Base-by-base conservation (phyloP, 192 early-diverging fungal species). In the Coemansia sp. region DNA sequence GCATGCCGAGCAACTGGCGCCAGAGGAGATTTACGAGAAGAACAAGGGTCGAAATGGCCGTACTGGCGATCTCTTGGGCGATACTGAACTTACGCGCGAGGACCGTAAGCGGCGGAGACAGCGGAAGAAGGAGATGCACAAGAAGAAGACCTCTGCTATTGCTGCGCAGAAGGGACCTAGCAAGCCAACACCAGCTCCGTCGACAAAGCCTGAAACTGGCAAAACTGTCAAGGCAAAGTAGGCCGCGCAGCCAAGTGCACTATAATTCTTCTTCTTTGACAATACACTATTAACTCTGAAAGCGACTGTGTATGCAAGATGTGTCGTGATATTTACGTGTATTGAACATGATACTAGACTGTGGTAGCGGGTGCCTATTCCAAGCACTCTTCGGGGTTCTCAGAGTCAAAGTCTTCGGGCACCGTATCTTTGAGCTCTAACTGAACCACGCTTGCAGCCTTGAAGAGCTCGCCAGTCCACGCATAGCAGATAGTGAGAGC, bases 11-110 rank as follows among this genome's bases (percentile, higher is more conserved):
- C 85, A 94, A 42, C 85, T 93, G 37, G 94, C 95, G 7, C 95
- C 97, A 17, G 87, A 94, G 72, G 97, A 99, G 82, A 86, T 97
- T 1, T 97, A 90, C 75, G 92, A 90, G 38, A 89, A 94, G 80
- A 90, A 88, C 70, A 83, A 88, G 66, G 62, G 57, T 32, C 53
- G 55, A 31, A 55, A 76, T 11, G 81, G 76, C 12, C 76, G 75
- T 44, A 83, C 80, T 5, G 84, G 82, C 57, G 89, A 88, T 7
- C 70, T 90, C 62, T 93, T 94, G 80, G 88, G 89, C 57, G 85
- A 92, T 34, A 87, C 86, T 1, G 96, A 98, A 77, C 78, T 95
- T 79, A 85, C 87, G 11, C 84, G 90, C 41, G 86, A 72, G 50
- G 94, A 96, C 59, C 90, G 93, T 69, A 93, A 90, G 70, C 86